These are phyloP conservation scores for Alternaria brassicicola DNA, from an alignment of 2,329 filamentous ascomycete species.

Conservation along the genomic window DNA sequence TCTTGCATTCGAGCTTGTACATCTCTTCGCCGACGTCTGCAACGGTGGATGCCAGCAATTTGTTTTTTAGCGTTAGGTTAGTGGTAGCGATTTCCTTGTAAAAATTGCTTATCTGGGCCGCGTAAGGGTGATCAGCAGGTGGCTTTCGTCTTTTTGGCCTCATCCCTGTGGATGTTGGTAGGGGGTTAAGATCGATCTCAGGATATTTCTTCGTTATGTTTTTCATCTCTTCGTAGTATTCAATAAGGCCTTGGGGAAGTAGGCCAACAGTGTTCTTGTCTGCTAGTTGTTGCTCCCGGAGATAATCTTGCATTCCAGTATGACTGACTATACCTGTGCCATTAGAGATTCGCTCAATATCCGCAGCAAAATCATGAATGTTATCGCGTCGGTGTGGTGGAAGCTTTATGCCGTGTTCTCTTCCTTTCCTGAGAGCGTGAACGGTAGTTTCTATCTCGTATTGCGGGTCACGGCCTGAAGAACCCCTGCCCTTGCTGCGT, in stretches of 20 bases:
- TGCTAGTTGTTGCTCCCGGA: slow-evolving; percentile 26
- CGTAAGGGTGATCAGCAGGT: slow-evolving; percentile 12
- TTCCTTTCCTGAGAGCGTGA: slow-evolving; percentile 28
- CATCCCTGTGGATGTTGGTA: background rate
- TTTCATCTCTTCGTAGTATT: slow-evolving; percentile 10
- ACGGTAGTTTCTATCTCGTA: slow-evolving; percentile 39
- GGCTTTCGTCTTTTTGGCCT: background rate
- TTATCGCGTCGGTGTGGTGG: slow-evolving; percentile 34
- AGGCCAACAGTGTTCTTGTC: slow-evolving; percentile 32
- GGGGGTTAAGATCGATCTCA: slow-evolving; percentile 11
- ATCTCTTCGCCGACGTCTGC: slow-evolving; percentile 36
- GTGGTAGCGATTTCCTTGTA: slow-evolving; percentile 3
- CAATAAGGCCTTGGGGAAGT: slow-evolving; percentile 13
- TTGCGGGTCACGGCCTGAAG: slow-evolving; percentile 33
- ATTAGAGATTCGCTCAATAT: slow-evolving; percentile 25
- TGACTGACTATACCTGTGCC: slow-evolving; percentile 25
- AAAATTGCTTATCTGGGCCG: slow-evolving; percentile 6
- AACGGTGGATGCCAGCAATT: slow-evolving; percentile 19
- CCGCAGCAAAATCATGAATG: slow-evolving; percentile 36
- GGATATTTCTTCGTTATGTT: slow-evolving; percentile 20
- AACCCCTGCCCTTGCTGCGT: slow-evolving; percentile 19
- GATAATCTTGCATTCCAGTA: slow-evolving; percentile 23
- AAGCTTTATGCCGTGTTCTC: slow-evolving; percentile 29
- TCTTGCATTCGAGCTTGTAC: slow-evolving; percentile 36
- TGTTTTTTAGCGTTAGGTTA: background rate